A percentile compares a stretch with the other conserved stretches of the same genome.
phyloP scores from a whole-genome alignment of 306 rosid genomes.

The Inga laurina region DNA sequence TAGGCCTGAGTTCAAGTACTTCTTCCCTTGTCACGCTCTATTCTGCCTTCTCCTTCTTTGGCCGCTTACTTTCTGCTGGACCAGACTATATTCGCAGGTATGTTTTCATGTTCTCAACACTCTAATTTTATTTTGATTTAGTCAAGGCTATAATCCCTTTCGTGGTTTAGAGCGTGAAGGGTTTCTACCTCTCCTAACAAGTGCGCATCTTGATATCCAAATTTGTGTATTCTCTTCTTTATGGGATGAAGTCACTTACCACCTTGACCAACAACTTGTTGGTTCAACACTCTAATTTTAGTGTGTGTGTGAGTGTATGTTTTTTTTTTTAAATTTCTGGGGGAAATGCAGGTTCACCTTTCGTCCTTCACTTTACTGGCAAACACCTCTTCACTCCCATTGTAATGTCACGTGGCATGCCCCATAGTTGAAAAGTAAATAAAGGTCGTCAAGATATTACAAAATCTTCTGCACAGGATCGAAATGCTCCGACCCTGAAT shows the following conservation, averaged over 20 bases:
- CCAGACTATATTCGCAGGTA: constrained; percentile 88
- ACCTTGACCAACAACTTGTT: no score
- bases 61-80: constrained; percentile 87
- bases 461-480: neutral
- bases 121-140: neutral
- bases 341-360: neutral
- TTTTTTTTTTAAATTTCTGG: neutral
- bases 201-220: no score
- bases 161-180: no score
- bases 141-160: no score
- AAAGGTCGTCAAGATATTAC: neutral
- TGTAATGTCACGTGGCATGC: neutral
- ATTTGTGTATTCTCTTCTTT: no score
- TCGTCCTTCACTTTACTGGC: neutral
- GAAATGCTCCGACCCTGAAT: neutral
- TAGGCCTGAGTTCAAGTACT: constrained; percentile 60
- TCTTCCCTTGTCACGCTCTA: constrained; percentile 72
- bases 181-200: no score
- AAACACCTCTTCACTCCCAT: neutral
- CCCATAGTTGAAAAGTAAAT: neutral
- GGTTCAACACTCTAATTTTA: no score
- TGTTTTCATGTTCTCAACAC: constrained; percentile 21
- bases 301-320: neutral
- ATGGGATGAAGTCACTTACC: no score
- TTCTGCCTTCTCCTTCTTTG: constrained; percentile 89